Evolutionary conservation across 495 filamentous ascomycete species (phyloP).

Genomic region (Xylaria longipes): DNA sequence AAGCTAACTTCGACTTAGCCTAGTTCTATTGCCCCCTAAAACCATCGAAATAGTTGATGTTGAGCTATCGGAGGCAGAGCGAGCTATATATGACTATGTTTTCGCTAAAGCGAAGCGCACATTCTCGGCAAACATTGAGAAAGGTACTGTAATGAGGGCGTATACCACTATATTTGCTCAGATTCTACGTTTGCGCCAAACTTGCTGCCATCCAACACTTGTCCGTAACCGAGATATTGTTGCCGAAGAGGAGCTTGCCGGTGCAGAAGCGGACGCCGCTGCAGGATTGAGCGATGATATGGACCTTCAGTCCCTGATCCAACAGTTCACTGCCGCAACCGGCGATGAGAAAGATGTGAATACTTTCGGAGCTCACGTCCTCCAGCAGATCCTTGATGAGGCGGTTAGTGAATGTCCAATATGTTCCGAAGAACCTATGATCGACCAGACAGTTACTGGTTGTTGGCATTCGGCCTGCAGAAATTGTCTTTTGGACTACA

Average conservation of each 20-base stretch:
- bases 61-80: constrained; percentile 80
- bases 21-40: constrained; percentile 85
- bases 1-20: constrained; percentile 36
- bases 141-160: constrained; percentile 89
- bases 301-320: constrained; percentile 86
- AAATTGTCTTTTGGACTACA: constrained; percentile 84
- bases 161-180: constrained; percentile 97
- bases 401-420: constrained; percentile 90
- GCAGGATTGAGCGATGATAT: constrained; percentile 92
- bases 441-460: constrained; percentile 88
- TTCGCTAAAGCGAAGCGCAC: constrained; percentile 81
- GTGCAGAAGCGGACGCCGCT: constrained; percentile 75
- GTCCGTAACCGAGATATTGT: constrained; percentile 84
- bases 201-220: constrained; percentile 90
- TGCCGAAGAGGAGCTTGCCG: constrained; percentile 86
- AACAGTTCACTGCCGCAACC: constrained; percentile 75
- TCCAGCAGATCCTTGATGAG: constrained; percentile 89
- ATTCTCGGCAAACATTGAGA: constrained; percentile 84
- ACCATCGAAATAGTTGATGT: constrained; percentile 83
- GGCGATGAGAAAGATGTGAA: constrained; percentile 70
- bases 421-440: constrained; percentile 93
- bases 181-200: constrained; percentile 90
- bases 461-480: constrained; percentile 99
- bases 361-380: constrained; percentile 82
- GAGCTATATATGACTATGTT: constrained; percentile 90